A percentile compares a stretch with the other conserved stretches of the same genome.
Conservation (phyloP, 2,329 filamentous ascomycete species). For the Parastagonospora avenae region DNA sequence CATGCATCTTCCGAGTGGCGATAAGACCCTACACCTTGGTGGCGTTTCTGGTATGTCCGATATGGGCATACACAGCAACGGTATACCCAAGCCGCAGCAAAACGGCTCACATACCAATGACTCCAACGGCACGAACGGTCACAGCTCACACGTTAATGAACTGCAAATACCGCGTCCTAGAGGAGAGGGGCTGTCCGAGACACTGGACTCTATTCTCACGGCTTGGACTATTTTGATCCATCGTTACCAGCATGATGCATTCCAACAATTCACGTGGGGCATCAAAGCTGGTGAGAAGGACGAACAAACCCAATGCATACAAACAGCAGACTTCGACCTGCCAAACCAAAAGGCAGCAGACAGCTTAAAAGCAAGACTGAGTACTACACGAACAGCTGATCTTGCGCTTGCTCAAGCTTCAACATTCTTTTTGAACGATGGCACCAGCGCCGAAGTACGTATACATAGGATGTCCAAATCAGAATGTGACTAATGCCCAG, state of each 20-base stretch:
- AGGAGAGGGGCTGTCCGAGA: conserved; percentile 9
- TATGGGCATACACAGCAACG: conserved; percentile 11
- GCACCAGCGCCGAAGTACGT: conserved; percentile 35
- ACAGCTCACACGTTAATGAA: conserved; percentile 17
- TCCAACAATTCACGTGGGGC: conserved; percentile 38
- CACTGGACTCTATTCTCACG: conserved; percentile 33
- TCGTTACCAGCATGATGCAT: conserved; percentile 39
- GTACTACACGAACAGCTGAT: conserved; percentile 16
- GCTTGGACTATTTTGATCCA: conserved; percentile 39
- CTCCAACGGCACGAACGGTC: conserved; percentile 3
- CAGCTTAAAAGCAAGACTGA: conserved; percentile 21
- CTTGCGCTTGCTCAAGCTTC: conserved; percentile 9
- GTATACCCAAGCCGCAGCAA: conserved; percentile 5
- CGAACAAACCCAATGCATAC: conserved; percentile 17
- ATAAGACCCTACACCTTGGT: conserved; percentile 15
- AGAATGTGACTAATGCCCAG: neutral
- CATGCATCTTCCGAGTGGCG: conserved; percentile 29
- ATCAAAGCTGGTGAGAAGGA: conserved; percentile 14
- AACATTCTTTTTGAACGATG: conserved; percentile 35
- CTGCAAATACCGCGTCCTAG: conserved; percentile 16
- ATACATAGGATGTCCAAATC: neutral
- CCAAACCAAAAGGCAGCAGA: conserved; percentile 12
- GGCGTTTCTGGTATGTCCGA: conserved; percentile 10
- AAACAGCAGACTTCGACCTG: conserved; percentile 23
- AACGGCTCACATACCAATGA: conserved; percentile 2